A percentile compares a stretch with the other conserved stretches of the same genome.
phyloP scores from a whole-genome alignment of 139 green algal species.

The Mesostigma viride region DNA sequence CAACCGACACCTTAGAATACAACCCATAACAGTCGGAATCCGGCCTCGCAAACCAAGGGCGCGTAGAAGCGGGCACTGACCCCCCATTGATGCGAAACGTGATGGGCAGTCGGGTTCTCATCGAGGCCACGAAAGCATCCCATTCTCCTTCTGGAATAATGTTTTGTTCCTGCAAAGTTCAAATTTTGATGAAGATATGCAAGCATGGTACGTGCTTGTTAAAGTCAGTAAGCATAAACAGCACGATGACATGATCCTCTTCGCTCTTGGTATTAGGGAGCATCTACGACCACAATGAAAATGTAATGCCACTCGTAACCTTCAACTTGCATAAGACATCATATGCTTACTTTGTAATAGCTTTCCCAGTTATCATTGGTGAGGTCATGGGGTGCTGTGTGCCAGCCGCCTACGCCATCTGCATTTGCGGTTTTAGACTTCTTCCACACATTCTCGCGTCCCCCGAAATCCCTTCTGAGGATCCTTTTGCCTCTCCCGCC shows the following conservation, averaged over 20 bases:
- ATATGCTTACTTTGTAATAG: conserved; percentile 32
- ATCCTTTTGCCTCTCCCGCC: background rate
- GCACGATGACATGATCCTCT: background rate
- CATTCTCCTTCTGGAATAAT: conserved; percentile 73
- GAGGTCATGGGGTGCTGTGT: background rate
- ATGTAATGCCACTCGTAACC: background rate
- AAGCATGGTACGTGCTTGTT: background rate
- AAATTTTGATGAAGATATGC: background rate
- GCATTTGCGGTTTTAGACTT: background rate
- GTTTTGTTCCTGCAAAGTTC: conserved; percentile 40
- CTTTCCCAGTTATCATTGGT: conserved; percentile 28
- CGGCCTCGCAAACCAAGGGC: background rate
- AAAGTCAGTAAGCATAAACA: background rate
- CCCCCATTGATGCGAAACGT: conserved; percentile 96
- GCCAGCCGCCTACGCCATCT: background rate
- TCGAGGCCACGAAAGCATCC: conserved; percentile 64
- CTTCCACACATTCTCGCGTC: conserved; percentile 27
- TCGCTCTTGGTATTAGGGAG: background rate
- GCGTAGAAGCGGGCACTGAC: conserved; percentile 2
- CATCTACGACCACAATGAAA: background rate
- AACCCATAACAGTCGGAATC: background rate
- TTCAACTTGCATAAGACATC: background rate
- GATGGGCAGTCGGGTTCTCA: conserved; percentile 69
- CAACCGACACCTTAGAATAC: no score
- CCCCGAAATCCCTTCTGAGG: conserved; percentile 16